phyloP scores from a whole-genome alignment of 768 basidiomycete genomes.

The Tulasnella sp. region DNA sequence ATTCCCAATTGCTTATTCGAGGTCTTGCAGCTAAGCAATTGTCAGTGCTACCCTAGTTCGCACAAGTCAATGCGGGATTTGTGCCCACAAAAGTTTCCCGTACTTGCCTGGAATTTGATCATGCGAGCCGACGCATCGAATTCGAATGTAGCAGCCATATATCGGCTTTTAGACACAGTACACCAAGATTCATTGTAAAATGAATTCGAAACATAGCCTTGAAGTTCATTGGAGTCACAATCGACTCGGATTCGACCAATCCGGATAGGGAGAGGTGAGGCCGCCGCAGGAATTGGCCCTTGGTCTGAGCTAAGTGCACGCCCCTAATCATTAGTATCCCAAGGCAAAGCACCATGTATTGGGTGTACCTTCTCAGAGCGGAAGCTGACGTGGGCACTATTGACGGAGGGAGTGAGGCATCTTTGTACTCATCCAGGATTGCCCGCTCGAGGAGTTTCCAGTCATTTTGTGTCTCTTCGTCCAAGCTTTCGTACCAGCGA shows the following conservation, averaged over 20 bases:
- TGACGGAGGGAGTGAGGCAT: not conserved
- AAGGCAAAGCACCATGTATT: no score
- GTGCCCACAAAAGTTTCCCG: no score
- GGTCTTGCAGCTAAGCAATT: not conserved
- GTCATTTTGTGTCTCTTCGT: not conserved
- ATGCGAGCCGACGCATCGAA: not conserved
- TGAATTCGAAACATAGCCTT: not conserved
- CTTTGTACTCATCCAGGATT: not conserved
- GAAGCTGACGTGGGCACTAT: no score
- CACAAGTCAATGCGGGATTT: no score
- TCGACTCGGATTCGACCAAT: not conserved
- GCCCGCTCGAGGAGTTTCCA: constrained; percentile 5
- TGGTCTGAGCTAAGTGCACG: not conserved
- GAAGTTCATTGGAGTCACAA: not conserved
- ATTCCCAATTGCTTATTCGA: no score
- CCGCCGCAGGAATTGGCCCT: not conserved
- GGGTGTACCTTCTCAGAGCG: not conserved
- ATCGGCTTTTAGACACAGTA: not conserved
- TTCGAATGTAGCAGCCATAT: not conserved
- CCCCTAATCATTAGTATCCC: no score
- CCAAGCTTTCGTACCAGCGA: constrained; percentile 11
- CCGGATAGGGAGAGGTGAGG: not conserved
- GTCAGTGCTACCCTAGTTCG: no score
- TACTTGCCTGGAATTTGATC: no score
- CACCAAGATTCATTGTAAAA: not conserved